Base-by-base conservation (phyloP, 306 rosid species). In the Rubus idaeus region DNA sequence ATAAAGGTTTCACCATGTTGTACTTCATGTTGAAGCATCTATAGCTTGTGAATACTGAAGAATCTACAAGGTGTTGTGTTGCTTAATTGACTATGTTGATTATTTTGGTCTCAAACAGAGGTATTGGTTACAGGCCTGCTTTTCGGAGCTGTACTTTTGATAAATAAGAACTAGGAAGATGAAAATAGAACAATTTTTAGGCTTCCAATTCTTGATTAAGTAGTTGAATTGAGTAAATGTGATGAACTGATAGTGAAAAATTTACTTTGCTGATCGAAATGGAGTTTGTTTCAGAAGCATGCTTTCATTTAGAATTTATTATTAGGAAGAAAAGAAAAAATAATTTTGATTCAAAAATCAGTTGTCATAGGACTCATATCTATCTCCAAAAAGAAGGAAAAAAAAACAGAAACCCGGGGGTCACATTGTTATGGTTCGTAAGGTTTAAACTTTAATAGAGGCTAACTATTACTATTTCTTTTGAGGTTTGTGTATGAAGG, bases 271-370 rank as follows among this genome's bases (percentile, higher is more conserved):
- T 17, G 45, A 16, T 35, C 17, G 11, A 16, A 5, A 63, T 16
- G 23, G 68, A 63, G 68, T 63, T 26, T 63, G 46, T 14, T 62
- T 62, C 68, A 62, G 42, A 62, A 30, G n/a, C 41, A 60, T 60
- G 40, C 20, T 56, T 56, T 20, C 3, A 21, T 55, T 55, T 4
- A 11, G 11, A 55, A 6, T 23, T 9, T 26, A 60, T 60, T 10
- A 60, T 30, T 60, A 13, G 17, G 7, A 1, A 12, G 10, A 45
- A 2, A 45, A 45, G 49, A 45, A 6, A 7, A 0, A 10, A 45
- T 45, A 6, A 23, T 58, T 21, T 6, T 58, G 65, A 10, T 23
- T 12, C 37, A 57, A 11, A 12, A 11, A 17, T 60, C 35, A 60
- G 26, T 58, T 12, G 10, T 21, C 35, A 23, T 23, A 58, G 30